Base-by-base conservation (phyloP, 2,329 filamentous ascomycete genomes). In the Claviceps humidiphila region DNA sequence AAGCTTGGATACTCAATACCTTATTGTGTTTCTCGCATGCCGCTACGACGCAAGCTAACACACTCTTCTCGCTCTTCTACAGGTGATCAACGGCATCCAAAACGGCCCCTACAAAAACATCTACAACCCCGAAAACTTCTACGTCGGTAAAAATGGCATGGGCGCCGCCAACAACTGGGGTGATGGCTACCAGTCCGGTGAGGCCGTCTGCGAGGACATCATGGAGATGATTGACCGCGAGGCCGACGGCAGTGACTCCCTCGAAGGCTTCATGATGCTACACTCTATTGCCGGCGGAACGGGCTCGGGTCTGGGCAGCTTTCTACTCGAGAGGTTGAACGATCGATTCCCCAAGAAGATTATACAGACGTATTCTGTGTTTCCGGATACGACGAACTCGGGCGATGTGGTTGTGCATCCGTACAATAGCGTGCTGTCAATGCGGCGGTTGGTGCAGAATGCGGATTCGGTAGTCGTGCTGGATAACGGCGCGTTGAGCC, bases 141-240 rank as follows among this genome's bases (percentile, higher is more conserved):
- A 94, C 67, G 82, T 97, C 51, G 89, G 91, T 61, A 94, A 95
- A 67, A 86, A 91, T 71, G 93, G 93, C 53, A 82, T 88, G 52
- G 93, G 93, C 46, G 93, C 93, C 6, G 93, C 89, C 46, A 98
- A 98, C 70, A 98, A 97, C 68, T 98, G 93, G 93, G 93, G 90
- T 55, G 87, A 93, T 63, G 93, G 93, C 47, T 98, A 98, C 70
- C 84, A 93, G 59, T 90, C 88, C 51, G 93, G 90, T 59, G 90
- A 96, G 67, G 76, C 78, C 45, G 89, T 98, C 20, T 89, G 91
- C 61, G 93, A 98, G 68, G 93, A 98, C 66, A 89, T 98, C 52
- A 88, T 98, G 77, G 94, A 98, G 67, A 98, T 98, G 89, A 95
- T 98, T 63, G 93, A 98, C 66, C 85, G 93, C 55, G 93, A 98